These are phyloP conservation scores for Lavandula angustifolia DNA, from an alignment of 257 asterid species.

Conservation along the genomic window DNA sequence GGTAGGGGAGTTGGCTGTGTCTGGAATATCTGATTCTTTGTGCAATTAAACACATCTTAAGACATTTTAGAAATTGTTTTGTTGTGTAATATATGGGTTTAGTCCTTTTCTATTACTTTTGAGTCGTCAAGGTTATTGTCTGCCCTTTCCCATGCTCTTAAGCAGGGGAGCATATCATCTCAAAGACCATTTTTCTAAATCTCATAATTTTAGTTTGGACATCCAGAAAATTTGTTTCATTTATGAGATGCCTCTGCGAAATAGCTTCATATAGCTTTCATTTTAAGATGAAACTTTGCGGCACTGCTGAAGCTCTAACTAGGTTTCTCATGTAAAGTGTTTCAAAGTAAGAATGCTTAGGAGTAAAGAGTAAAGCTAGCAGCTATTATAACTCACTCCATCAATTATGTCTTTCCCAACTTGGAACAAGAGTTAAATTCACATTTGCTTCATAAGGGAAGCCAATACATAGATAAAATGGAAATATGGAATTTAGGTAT, in stretches of 20 bases:
- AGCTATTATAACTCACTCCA: background rate
- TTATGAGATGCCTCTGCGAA: background rate
- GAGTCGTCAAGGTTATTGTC: background rate
- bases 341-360: background rate
- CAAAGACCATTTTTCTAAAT: background rate
- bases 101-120: background rate
- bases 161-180: background rate
- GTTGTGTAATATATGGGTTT: too few species aligned
- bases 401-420: background rate
- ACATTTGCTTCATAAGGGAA: background rate
- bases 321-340: background rate
- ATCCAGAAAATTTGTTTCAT: background rate
- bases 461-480: background rate
- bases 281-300: constrained; percentile 5
- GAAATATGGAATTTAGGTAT: background rate
- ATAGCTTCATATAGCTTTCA: background rate
- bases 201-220: background rate
- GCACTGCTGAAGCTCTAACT: background rate
- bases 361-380: background rate
- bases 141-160: too few species aligned
- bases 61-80: too few species aligned
- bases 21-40: too few species aligned
- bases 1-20: too few species aligned
- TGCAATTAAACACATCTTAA: too few species aligned
- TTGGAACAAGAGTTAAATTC: background rate